Conservation (phyloP, 257 asterid genomes). For the Solanum sparsipilum region DNA sequence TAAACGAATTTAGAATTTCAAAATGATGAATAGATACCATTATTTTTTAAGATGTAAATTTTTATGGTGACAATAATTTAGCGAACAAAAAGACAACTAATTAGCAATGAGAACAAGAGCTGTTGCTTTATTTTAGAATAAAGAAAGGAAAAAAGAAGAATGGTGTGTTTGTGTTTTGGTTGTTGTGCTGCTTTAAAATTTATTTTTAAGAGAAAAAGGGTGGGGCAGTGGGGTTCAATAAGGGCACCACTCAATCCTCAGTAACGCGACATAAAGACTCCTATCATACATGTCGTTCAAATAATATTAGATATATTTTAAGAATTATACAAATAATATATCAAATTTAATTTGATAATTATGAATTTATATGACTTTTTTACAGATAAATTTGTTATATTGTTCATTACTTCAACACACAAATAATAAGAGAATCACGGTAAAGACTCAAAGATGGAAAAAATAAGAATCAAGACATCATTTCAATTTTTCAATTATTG, state of each 20-base stretch:
- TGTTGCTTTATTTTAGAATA: background rate
- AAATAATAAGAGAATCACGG: background rate
- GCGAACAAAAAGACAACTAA: background rate
- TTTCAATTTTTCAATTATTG: background rate
- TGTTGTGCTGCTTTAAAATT: background rate
- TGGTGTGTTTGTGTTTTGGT: background rate
- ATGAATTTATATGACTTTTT: too few relatives aligned
- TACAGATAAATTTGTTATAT: too few relatives aligned
- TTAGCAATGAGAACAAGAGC: background rate
- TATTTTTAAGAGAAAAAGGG: background rate
- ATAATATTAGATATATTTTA: too few relatives aligned
- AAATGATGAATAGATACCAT: too few relatives aligned
- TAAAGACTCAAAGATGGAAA: background rate
- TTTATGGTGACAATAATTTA: too few relatives aligned
- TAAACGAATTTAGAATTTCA: background rate
- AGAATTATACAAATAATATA: too few relatives aligned
- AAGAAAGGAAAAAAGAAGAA: background rate
- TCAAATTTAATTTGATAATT: too few relatives aligned
- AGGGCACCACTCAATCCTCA: background rate
- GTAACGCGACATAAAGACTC: too few relatives aligned
- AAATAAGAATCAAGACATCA: background rate
- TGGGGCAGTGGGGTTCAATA: background rate
- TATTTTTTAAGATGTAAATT: background rate
- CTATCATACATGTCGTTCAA: too few relatives aligned
- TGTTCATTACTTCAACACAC: too few relatives aligned